Base-by-base conservation (phyloP, 2,329 filamentous ascomycete genomes). In the Huntiella decipiens region DNA sequence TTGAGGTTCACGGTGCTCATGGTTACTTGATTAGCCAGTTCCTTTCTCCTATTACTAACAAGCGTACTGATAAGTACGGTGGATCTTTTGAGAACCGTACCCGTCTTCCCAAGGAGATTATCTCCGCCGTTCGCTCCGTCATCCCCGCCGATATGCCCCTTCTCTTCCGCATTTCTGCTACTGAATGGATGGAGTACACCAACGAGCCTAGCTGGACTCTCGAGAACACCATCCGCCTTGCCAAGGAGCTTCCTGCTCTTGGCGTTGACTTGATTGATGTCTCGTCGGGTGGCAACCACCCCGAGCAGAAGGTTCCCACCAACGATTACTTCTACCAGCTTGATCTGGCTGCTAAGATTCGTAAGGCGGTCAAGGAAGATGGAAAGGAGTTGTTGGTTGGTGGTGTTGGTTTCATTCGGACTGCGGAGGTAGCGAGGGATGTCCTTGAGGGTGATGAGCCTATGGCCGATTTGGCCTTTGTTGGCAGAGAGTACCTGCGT, bases 261-360 rank as follows among this genome's bases (percentile, higher is more conserved):
- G 87, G 87, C 22, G 71, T 94, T 38, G 87, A 95, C 58, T 65
- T 93, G 12, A 68, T 94, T 28, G 87, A 95, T 58, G 74, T 93
- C 47, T 85, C 78, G 54, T 78, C 77, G 1, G 84, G 77, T 32
- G 87, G 82, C 35, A 81, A 82, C 57, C 71, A 76, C 57, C 60
- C 66, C 33, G 58, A 61, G 38, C 77, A 82, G 57, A 65, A 75
- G 57, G 73, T 84, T 52, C 60, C 71, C 15, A 54, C 68, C 10
- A 70, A 73, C 38, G 71, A 74, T 48, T 74, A 77, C 1, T 73
- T 70, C 36, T 88, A 82, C 66, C 86, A 93, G 65, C 70, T 77
- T 15, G 74, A 77, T 36, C 74, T 91, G 46, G 80, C 84, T 0
- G 73, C 75, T 40, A 66, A 69, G 31, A 74, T 92, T 51, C 83